Evolutionary conservation across 1,284 basidiomycete species (phyloP), one percentile per base, ranked within the genome.

Genomic region (Puccinia novopanici): DNA sequence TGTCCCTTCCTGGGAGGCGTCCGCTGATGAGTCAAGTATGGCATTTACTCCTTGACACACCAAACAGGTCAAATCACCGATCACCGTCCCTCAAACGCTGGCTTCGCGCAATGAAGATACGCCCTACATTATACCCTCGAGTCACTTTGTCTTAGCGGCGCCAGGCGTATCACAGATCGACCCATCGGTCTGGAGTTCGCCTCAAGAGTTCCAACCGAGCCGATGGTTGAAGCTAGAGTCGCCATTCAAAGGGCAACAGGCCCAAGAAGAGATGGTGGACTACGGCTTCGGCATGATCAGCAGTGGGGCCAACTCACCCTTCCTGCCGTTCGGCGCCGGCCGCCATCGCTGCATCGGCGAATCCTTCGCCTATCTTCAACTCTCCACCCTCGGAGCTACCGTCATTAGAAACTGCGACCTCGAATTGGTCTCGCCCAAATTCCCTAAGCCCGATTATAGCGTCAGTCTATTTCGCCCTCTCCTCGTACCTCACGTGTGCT

Each of bases 301-400:
- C 24, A 86, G 84, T 90, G 84, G 93, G 37, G 85, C 86, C 22
- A 86, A 86, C 80, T 84, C 82, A 19, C 86, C 87, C 40, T 85
- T 68, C 34, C 40, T 73, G 27, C 97, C 96, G 0, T 99, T 99
- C 85, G 97, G 96, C 81, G 95, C 96, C 65, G 96, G 95, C 37
- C 89, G 93, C 83, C 95, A 98, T 87, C 89, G 95, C 80, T 98
- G 95, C 86, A 96, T 97, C 83, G 95, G 95, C 83, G 95, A 97
- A 87, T 93, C 94, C 90, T 99, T 98, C 85, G 97, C 97, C 19
- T 96, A 98, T 86, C 87, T 98, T 78, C 97, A 99, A 87, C 88
- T 99, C 37, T 92, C 94, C 63, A 91, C 91, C 8, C 89, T 99
- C 85, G 87, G 99, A 82, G 86, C 91, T 10, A 93, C 91, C 13